Evolutionary conservation across 192 early-diverging fungal species (phyloP).

Genomic region (Thamnidium elegans): DNA sequence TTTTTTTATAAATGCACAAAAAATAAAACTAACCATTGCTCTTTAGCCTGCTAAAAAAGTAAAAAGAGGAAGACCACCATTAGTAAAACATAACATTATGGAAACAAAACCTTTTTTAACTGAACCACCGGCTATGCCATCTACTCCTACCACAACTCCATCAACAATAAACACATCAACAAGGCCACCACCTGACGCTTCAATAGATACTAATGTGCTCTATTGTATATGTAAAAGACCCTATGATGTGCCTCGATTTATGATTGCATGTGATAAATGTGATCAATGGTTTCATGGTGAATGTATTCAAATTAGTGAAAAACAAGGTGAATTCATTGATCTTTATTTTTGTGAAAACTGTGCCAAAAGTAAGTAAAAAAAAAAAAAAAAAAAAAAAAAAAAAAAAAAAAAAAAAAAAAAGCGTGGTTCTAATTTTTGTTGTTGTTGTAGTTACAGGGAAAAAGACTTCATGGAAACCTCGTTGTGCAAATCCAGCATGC

Average conservation of each 20-base stretch:
- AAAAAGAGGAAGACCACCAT: constrained; percentile 15
- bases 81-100: constrained; percentile 9
- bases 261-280: constrained; percentile 75
- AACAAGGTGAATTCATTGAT: constrained; percentile 53
- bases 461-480: constrained; percentile 41
- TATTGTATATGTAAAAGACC: constrained; percentile 62
- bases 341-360: constrained; percentile 65
- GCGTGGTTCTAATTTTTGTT: neutral
- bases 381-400: neutral
- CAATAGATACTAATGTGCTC: constrained; percentile 11
- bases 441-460: constrained; percentile 38
- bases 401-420: neutral
- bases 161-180: neutral
- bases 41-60: constrained; percentile 16
- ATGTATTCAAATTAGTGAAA: constrained; percentile 61
- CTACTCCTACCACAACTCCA: neutral
- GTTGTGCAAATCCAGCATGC: constrained; percentile 44
- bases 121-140: constrained; percentile 1
- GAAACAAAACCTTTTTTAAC: constrained; percentile 4
- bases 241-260: constrained; percentile 53
- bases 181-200: neutral
- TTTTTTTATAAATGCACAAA: no score
- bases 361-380: constrained; percentile 17
- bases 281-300: constrained; percentile 74
- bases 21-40: neutral